A percentile compares a stretch with the other conserved stretches of the same genome.
Evolutionary conservation across 257 asterid genomes (phyloP).

Genomic region (Datura wrightii): DNA sequence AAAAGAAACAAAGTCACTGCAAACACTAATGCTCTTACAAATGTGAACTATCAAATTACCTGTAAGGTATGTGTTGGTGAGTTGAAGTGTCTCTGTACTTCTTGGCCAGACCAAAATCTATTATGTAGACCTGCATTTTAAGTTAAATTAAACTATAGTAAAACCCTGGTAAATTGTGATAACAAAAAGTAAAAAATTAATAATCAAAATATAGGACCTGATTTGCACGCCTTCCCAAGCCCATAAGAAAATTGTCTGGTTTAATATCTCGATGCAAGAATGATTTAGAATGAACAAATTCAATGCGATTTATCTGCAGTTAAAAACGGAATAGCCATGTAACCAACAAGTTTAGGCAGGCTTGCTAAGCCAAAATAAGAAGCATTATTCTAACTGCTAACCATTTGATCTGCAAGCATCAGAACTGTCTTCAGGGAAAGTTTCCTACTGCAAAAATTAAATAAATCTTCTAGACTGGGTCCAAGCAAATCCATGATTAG

Average conservation of each 20-base stretch:
- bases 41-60: conserved; percentile 52
- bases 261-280: conserved; percentile 97
- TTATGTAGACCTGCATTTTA: conserved; percentile 74
- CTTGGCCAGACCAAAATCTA: conserved; percentile 98
- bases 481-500: conserved; percentile 99
- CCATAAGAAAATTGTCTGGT: conserved; percentile 99
- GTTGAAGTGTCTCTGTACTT: conserved; percentile 82
- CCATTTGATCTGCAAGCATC: conserved; percentile 99
- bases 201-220: conserved; percentile 57
- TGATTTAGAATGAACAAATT: conserved; percentile 88
- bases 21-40: neutral
- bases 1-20: conserved; percentile 5
- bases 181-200: conserved; percentile 20
- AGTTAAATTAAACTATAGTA: conserved; percentile 30
- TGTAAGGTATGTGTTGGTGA: conserved; percentile 92
- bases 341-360: conserved; percentile 19
- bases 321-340: conserved; percentile 19
- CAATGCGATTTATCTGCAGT: conserved; percentile 93
- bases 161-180: neutral
- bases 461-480: conserved; percentile 97
- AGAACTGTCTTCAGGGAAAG: conserved; percentile 96
- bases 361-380: conserved; percentile 11
- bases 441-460: conserved; percentile 94
- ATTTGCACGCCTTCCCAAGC: conserved; percentile 96
- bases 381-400: conserved; percentile 37